Percentiles rank a stretch among this genome's conserved stretches.
phyloP scores from a whole-genome alignment of 192 early-diverging fungal species.

The Oehlia diaphana region DNA sequence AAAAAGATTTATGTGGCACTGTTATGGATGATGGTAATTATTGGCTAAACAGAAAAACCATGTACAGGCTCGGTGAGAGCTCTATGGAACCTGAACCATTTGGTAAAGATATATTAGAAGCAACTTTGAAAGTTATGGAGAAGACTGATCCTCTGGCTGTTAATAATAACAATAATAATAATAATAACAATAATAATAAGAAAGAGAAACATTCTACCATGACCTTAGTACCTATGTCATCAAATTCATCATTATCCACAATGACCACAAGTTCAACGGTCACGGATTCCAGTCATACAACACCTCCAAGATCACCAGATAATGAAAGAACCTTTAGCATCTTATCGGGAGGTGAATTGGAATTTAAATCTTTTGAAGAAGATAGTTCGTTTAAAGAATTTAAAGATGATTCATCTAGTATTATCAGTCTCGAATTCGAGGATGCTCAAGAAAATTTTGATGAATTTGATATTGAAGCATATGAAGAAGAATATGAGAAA shows the following conservation, averaged over 20 bases:
- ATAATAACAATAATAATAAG: background rate
- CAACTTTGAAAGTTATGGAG: background rate
- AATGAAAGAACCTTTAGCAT: background rate
- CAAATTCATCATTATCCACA: slow-evolving; percentile 5
- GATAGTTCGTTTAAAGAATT: slow-evolving; percentile 3
- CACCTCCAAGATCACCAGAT: background rate
- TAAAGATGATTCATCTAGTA: slow-evolving; percentile 8
- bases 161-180: no score
- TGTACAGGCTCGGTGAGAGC: slow-evolving; percentile 4
- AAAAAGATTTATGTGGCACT: slow-evolving; percentile 38
- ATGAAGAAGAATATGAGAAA: slow-evolving; percentile 6
- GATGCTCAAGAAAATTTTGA: background rate
- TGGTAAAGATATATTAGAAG: background rate
- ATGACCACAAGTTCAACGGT: background rate
- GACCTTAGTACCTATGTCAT: background rate
- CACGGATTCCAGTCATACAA: background rate
- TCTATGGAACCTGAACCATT: background rate
- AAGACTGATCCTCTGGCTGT: background rate
- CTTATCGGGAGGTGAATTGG: background rate
- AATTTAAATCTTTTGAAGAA: background rate
- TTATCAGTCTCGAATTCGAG: background rate
- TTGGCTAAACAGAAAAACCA: slow-evolving; percentile 25
- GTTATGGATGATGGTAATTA: slow-evolving; percentile 29
- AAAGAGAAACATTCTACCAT: background rate
- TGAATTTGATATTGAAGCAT: background rate